phyloP scores from a whole-genome alignment of 441 rosid species.

The Populus hybrid region DNA sequence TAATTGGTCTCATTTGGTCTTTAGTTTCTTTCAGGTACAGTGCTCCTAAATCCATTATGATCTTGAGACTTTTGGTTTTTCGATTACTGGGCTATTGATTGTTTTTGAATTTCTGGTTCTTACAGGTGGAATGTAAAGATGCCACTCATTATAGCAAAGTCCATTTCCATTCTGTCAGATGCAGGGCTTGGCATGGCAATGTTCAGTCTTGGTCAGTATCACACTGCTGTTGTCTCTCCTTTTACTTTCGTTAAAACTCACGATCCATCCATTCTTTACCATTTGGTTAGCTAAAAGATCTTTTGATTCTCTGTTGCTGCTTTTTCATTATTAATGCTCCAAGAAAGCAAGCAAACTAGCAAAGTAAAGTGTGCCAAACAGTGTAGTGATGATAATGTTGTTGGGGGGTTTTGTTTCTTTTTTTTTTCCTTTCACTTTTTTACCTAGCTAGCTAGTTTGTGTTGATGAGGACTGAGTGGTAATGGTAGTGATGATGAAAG shows the following conservation, averaged over 20 bases:
- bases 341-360: conserved; percentile 38
- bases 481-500: conserved; percentile 35
- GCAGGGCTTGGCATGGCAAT: conserved; percentile 99
- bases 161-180: conserved; percentile 97
- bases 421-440: conserved; percentile 15
- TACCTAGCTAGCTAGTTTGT: conserved; percentile 6
- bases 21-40: conserved; percentile 70
- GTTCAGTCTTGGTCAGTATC: conserved; percentile 98
- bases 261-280: neutral
- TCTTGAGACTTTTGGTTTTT: conserved; percentile 6
- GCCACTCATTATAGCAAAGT: conserved; percentile 91
- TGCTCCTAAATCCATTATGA: conserved; percentile 5
- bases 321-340: conserved; percentile 36
- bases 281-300: conserved; percentile 10
- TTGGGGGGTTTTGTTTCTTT: conserved; percentile 11
- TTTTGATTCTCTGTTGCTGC: conserved; percentile 18
- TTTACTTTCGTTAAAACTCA: neutral
- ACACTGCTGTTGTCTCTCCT: neutral
- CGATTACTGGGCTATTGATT: conserved; percentile 16
- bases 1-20: conserved; percentile 91
- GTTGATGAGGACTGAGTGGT: conserved; percentile 19
- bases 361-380: conserved; percentile 40
- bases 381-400: conserved; percentile 48
- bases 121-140: conserved; percentile 84
- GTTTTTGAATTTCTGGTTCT: neutral